Percentiles rank a stretch among this genome's conserved stretches.
phyloP scores from a whole-genome alignment of 345 rosid species.

The Rhodamnia argentea region DNA sequence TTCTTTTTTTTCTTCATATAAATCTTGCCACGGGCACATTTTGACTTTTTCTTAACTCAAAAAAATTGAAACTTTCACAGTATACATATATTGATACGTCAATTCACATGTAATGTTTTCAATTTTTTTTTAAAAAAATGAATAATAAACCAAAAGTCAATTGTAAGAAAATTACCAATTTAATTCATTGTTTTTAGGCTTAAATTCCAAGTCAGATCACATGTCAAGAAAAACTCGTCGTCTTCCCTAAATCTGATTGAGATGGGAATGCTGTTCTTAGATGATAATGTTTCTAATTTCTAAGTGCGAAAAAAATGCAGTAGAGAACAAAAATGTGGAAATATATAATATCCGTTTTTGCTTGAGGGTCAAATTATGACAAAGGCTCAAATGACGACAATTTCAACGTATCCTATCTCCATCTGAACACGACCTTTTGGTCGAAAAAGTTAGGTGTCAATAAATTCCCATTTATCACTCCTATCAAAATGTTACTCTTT shows the following conservation, averaged over 20 bases:
- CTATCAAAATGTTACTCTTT: neutral
- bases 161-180: no score
- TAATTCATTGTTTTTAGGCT: no score
- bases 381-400: neutral
- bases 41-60: no score
- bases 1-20: no score
- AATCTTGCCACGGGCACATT: no score
- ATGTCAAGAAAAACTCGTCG: neutral
- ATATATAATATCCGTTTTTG: neutral
- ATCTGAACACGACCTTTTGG: neutral
- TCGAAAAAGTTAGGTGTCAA: neutral
- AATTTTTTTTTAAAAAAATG: no score
- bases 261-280: neutral
- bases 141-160: no score
- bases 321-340: neutral
- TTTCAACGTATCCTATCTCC: neutral
- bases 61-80: no score
- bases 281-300: neutral
- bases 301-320: neutral
- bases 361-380: neutral
- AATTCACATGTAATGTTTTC: no score
- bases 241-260: neutral
- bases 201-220: neutral
- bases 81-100: no score
- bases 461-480: neutral